These are phyloP conservation scores for Tritrichomonas musculus DNA, from an alignment of 208 protist genomes.

Conservation along the genomic window DNA sequence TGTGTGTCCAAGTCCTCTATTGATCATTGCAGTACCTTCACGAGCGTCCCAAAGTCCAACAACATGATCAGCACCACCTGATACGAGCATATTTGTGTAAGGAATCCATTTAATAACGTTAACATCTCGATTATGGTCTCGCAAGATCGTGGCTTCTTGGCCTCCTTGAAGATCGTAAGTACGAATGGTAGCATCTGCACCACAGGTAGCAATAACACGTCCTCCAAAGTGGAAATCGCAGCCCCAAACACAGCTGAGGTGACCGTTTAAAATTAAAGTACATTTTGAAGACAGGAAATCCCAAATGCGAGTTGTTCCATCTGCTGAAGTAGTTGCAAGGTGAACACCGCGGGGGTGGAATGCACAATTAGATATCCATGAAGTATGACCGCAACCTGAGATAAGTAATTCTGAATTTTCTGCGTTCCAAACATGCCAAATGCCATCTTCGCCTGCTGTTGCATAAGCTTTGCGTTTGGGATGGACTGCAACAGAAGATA, in stretches of 20 bases:
- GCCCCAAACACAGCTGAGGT: slow-evolving; percentile 32
- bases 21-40: not conserved
- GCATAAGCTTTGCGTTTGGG: not conserved
- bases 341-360: not conserved
- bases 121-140: not conserved
- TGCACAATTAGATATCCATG: not conserved
- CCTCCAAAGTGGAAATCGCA: not conserved
- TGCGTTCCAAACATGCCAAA: not conserved
- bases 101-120: not conserved
- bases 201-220: slow-evolving; percentile 16
- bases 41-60: not conserved
- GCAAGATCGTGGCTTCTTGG: not conserved
- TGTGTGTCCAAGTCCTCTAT: not conserved
- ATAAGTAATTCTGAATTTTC: not conserved
- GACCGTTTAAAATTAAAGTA: not conserved
- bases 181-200: slow-evolving; percentile 31
- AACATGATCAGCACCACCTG: not conserved
- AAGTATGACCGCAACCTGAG: not conserved
- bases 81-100: not conserved
- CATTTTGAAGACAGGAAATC: slow-evolving; percentile 12
- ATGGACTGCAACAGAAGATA: not conserved
- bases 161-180: slow-evolving; percentile 24
- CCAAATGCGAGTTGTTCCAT: slow-evolving; percentile 8
- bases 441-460: not conserved
- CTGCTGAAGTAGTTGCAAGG: not conserved